Conservation (phyloP, 2,329 filamentous ascomycete species). For the Lizonia empirigonia region DNA sequence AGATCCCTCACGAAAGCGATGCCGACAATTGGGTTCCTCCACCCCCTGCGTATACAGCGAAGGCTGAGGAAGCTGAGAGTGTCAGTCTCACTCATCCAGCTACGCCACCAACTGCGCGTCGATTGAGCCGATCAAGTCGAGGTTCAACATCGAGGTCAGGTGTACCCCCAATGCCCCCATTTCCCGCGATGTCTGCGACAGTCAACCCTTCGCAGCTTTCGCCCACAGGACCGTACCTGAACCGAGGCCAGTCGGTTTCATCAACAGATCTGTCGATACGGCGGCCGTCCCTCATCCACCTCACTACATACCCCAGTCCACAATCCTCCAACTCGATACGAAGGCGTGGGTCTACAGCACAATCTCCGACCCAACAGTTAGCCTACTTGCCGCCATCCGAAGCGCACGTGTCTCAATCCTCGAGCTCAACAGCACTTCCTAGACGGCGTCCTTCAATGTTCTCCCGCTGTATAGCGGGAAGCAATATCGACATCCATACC, state of each 20-base stretch:
- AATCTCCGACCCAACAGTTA: slow-evolving; percentile 11
- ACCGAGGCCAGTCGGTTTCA: slow-evolving; percentile 28
- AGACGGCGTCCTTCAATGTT: slow-evolving; percentile 23
- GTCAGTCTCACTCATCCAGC: slow-evolving; percentile 46
- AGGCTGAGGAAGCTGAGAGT: slow-evolving; percentile 52
- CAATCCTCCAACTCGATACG: slow-evolving; percentile 28
- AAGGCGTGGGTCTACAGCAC: slow-evolving; percentile 34
- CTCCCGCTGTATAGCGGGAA: slow-evolving; percentile 23
- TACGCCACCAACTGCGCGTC: slow-evolving; percentile 31
- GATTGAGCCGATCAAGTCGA: slow-evolving; percentile 7
- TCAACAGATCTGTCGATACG: slow-evolving; percentile 32
- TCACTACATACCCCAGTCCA: slow-evolving; percentile 42
- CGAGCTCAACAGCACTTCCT: background rate
- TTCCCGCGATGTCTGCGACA: slow-evolving; percentile 34
- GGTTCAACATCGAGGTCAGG: slow-evolving; percentile 10
- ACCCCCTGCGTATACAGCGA: slow-evolving; percentile 77
- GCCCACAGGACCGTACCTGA: slow-evolving; percentile 27
- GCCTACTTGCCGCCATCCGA: slow-evolving; percentile 2
- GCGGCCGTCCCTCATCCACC: slow-evolving; percentile 42
- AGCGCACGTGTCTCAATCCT: slow-evolving; percentile 6
- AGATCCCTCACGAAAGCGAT: slow-evolving; percentile 84
- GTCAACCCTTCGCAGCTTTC: slow-evolving; percentile 26
- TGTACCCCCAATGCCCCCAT: slow-evolving; percentile 16
- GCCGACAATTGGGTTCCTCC: slow-evolving; percentile 89
- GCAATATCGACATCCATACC: slow-evolving; percentile 28